Conservation (phyloP, 2,329 filamentous ascomycete species). For the Colletotrichum viniferum region DNA sequence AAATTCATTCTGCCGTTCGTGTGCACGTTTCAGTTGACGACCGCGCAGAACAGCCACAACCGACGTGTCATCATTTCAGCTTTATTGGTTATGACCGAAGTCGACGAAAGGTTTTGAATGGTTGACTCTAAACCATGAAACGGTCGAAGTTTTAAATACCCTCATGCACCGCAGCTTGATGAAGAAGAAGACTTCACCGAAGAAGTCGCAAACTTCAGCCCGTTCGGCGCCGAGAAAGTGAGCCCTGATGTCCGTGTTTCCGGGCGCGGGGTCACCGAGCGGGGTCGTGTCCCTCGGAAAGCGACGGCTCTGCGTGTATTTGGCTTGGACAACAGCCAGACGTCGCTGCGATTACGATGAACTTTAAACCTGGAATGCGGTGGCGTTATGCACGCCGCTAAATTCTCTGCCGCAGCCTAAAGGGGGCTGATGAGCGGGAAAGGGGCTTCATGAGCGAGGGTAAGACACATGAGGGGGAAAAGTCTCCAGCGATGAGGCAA, state of each 20-base stretch:
- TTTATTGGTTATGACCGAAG: too few relatives aligned
- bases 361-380: neutral
- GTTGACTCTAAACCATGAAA: too few relatives aligned
- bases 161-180: too few relatives aligned
- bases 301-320: neutral
- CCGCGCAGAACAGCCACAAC: neutral
- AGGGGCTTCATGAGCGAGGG: neutral
- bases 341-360: neutral
- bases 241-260: neutral
- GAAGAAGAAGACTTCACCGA: neutral
- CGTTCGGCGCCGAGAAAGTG: neutral
- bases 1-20: too few relatives aligned
- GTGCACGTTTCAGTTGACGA: neutral
- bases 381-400: fast-evolving
- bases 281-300: neutral
- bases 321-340: neutral
- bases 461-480: too few relatives aligned
- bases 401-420: neutral
- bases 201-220: neutral
- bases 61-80: too few relatives aligned
- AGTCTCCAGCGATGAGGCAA: too few relatives aligned
- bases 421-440: neutral
- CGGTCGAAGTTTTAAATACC: too few relatives aligned
- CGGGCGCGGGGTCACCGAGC: neutral
- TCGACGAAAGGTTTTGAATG: too few relatives aligned